phyloP scores from a whole-genome alignment of 2,329 filamentous ascomycete genomes.

The Sclerotinia nivalis region DNA sequence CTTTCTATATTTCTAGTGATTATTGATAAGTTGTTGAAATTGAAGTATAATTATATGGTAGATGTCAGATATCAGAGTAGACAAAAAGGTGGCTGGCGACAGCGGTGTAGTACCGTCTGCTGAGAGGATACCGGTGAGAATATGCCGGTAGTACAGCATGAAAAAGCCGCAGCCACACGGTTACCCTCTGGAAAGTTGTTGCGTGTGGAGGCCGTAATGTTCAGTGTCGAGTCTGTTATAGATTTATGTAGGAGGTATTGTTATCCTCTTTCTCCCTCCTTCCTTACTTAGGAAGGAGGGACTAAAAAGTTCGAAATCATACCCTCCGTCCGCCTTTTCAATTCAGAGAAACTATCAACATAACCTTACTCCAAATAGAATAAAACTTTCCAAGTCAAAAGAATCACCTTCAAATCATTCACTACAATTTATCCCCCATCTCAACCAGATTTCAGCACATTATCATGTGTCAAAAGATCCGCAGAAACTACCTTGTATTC shows the following conservation, averaged over 20 bases:
- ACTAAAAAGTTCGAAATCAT: no score
- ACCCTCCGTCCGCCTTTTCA: no score
- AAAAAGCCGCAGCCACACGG: neutral
- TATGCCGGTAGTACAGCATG: slow-evolving; percentile 15
- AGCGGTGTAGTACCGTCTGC: neutral
- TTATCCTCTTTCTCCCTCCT: neutral
- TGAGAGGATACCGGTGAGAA: neutral
- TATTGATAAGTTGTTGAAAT: neutral
- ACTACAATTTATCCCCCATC: no score
- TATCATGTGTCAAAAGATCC: slow-evolving; percentile 12
- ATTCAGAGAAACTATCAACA: no score
- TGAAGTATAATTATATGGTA: neutral
- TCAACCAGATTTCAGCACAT: no score
- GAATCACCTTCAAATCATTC: neutral
- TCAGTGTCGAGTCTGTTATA: neutral
- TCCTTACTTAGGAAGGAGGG: neutral
- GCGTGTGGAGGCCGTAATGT: neutral
- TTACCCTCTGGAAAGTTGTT: neutral
- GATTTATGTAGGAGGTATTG: neutral
- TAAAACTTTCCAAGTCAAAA: no score
- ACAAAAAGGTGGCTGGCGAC: neutral
- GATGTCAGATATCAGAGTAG: neutral
- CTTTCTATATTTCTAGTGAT: neutral
- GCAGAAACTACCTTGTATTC: slow-evolving; percentile 7
- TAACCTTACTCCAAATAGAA: no score